Conservation (phyloP, 192 early-diverging fungal species). For the Podila epigama region DNA sequence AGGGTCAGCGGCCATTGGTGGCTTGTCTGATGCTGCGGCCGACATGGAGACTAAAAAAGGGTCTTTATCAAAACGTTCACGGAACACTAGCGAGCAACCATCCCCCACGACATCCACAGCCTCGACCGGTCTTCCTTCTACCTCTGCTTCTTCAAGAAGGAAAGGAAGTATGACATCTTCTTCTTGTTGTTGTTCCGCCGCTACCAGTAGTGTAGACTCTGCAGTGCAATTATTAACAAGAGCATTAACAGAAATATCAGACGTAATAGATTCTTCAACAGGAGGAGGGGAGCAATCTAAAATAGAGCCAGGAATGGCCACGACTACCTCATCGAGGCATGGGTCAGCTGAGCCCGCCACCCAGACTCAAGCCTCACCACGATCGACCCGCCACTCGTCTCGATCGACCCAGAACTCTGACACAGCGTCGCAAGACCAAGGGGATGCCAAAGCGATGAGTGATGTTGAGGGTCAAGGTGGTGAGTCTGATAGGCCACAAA, state of each 20-base stretch:
- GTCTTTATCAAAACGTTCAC: conserved; percentile 7
- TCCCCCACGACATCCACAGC: conserved; percentile 1
- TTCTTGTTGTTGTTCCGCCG: too few species aligned
- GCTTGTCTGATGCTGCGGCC: background rate
- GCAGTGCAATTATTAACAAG: background rate
- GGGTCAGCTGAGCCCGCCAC: conserved; percentile 33
- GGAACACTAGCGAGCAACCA: conserved; percentile 12
- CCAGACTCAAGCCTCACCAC: conserved; percentile 21
- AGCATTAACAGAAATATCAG: background rate
- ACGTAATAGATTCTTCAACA: background rate
- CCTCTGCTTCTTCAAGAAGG: background rate
- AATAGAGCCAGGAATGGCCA: background rate
- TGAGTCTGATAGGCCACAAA: conserved; percentile 1
- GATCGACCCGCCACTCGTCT: conserved; percentile 41
- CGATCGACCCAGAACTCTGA: conserved; percentile 3
- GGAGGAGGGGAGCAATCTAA: background rate
- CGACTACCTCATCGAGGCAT: conserved; percentile 19
- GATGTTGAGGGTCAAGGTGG: background rate
- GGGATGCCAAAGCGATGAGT: conserved; percentile 3
- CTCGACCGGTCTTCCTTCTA: background rate
- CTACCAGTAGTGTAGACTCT: background rate
- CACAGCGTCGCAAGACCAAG: conserved; percentile 11
- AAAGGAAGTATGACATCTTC: background rate
- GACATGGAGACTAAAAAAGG: conserved; percentile 11
- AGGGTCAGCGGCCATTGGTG: background rate